Conservation (phyloP, 257 asterid species). For the Nicotiana benthamiana region DNA sequence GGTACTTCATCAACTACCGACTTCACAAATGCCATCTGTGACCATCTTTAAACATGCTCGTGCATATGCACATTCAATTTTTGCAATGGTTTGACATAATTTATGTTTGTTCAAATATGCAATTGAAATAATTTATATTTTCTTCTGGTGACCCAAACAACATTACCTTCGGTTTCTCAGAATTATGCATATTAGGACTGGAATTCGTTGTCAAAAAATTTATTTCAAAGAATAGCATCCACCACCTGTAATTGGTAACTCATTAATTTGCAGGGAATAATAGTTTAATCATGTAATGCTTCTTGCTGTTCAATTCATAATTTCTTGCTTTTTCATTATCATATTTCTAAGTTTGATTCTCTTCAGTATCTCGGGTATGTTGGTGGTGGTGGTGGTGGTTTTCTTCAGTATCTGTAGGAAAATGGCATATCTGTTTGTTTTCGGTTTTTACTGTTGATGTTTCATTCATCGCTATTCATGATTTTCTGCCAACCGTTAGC, state of each 20-base stretch:
- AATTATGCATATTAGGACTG: background rate
- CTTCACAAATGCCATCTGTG: slow-evolving; percentile 83
- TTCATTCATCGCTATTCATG: no score
- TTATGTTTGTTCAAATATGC: background rate
- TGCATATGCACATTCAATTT: slow-evolving; percentile 8
- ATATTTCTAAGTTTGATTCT: background rate
- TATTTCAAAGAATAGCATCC: background rate
- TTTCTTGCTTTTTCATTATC: background rate
- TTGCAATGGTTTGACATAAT: slow-evolving; percentile 15
- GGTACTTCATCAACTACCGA: slow-evolving; percentile 75
- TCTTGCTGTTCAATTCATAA: background rate
- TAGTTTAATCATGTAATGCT: background rate
- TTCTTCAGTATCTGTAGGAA: no score
- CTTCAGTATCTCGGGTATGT: background rate
- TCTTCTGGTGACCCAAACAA: background rate
- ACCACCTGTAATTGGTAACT: background rate
- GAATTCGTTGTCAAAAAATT: background rate
- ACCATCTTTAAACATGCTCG: slow-evolving; percentile 45
- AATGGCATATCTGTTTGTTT: no score
- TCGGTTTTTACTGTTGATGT: no score
- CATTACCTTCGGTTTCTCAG: background rate
- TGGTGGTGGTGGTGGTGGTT: no score
- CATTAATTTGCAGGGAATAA: background rate
- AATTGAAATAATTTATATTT: background rate
- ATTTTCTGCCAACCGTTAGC: no score